Evolutionary conservation across 805 yeast genomes (phyloP), one percentile per base, ranked within the genome.

Genomic region (Candida suzukii): DNA sequence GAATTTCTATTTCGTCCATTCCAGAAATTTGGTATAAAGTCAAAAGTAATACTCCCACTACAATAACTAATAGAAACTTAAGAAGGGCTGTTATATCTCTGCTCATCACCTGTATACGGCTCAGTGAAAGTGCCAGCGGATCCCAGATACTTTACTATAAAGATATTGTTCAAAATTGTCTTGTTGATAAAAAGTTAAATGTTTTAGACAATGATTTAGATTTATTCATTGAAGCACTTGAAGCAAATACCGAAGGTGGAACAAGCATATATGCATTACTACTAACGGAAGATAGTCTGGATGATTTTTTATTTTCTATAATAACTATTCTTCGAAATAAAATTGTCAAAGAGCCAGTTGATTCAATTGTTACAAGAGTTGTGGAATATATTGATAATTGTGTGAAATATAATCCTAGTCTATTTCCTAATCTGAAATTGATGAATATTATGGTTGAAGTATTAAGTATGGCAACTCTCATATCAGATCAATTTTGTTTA

Each of bases 21-120:
- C 79, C 86, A 0, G 88, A 83, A 46, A 68, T 86, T 2, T 87
- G 96, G 96, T 77, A 80, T 56, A 61, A 78, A 39, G 80, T 83
- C 0, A 64, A 74, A 44, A 75, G 71, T 39, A 59, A 81, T 56
- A 67, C 84, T 39, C 63, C 64, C 7, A 54, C 62, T 0, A 54
- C 57, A 3, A 16, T 10, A 10, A 56, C 52, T 26, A 52, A 50
- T 18, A 42, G 56, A 1, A 64, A 60, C 16, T 57, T 67, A 3
- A 61, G 81, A 22, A 60, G 71, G 26, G 71, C 73, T 1, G 79
- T 80, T 0, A 57, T 85, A 27, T 57, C 66, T 16, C 62, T 88
- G 20, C 57, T 85, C 52, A 53, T 60, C 7, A 66, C 68, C 39
- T 83, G 95, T 57, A 76, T 83, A 9, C 53, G 57, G 18, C 64